These are phyloP conservation scores for Monosporozyma servazzii DNA, from an alignment of 805 yeast species.

Conservation along the genomic window DNA sequence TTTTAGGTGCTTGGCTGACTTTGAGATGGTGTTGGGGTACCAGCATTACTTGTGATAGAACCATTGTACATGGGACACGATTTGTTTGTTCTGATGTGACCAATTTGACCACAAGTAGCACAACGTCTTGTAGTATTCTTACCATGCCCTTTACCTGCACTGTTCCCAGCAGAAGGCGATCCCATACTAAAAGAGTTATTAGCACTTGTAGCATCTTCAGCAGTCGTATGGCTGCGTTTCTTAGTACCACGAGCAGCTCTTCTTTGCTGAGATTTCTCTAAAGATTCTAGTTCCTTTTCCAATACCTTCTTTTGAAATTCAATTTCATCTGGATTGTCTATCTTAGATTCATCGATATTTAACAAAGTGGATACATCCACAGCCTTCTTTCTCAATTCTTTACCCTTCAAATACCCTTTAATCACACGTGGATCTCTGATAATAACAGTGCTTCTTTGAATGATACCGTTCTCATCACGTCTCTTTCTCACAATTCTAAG, in stretches of 20 bases:
- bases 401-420: slow-evolving; percentile 67
- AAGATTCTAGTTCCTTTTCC: slow-evolving; percentile 74
- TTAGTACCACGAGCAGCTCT: slow-evolving; percentile 49
- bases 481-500: slow-evolving; percentile 69
- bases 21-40: background rate
- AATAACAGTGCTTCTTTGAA: slow-evolving; percentile 71
- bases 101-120: slow-evolving; percentile 90
- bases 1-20: background rate
- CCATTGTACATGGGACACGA: slow-evolving; percentile 77
- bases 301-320: slow-evolving; percentile 65
- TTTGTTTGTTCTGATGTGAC: slow-evolving; percentile 84
- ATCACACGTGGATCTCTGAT: slow-evolving; percentile 82
- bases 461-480: slow-evolving; percentile 74
- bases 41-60: background rate
- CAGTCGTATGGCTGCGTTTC: slow-evolving; percentile 22
- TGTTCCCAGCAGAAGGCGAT: slow-evolving; percentile 11
- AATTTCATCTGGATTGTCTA: slow-evolving; percentile 73
- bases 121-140: slow-evolving; percentile 62
- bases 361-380: slow-evolving; percentile 45
- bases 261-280: slow-evolving; percentile 67
- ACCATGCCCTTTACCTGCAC: slow-evolving; percentile 22
- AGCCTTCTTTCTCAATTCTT: slow-evolving; percentile 51
- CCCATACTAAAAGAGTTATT: background rate
- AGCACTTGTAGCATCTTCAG: background rate
- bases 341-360: slow-evolving; percentile 22